Evolutionary conservation across 805 yeast species (phyloP), one percentile per base, ranked within the genome.

Genomic region (Ogataea neopini): DNA sequence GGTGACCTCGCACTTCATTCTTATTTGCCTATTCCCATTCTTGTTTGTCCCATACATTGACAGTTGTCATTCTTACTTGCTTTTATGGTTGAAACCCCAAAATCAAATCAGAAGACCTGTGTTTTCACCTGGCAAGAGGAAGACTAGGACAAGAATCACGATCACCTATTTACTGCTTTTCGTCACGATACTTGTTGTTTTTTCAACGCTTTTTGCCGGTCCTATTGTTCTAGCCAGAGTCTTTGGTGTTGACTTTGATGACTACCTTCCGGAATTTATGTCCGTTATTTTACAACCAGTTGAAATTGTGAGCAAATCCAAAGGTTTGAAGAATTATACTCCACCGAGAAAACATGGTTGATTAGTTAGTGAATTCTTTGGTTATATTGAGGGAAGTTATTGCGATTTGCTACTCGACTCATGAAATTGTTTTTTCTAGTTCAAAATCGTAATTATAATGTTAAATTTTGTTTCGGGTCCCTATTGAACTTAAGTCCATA

Each of bases 1-100:
- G 48, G 61, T 77, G 23, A 66, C 84, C 25, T 80, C 84, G 0
- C 90, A 86, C 59, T 54, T 77, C 35, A 63, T 86, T 11, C 66
- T 84, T 43, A 75, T 79, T 49, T 62, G 74, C 5, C 88, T 84
- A 53, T 64, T 82, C 8, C 90, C 90, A 1, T 50, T 85, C 13
- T 63, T 84, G 29, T 69, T 84, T 29, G 67, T 83, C 34, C 91
- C 91, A 0, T 82, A 73, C 53, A 73, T 82, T 39, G 86, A 84
- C 57, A 74, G 74, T 40, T 76, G 83, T 77, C 94, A 86, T 58
- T 78, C 89, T 1, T 68, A 80, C 68, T 69, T 81, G 59, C 67
- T 86, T 29, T 76, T 85, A 54, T 86, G 92, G 92, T 66, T 84
- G 48, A 76, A 72, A 34, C 67, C 66, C 2, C 60, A 57, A 4